phyloP scores from a whole-genome alignment of 192 early-diverging fungal species.

The Phlyctochytrium arcticum region DNA sequence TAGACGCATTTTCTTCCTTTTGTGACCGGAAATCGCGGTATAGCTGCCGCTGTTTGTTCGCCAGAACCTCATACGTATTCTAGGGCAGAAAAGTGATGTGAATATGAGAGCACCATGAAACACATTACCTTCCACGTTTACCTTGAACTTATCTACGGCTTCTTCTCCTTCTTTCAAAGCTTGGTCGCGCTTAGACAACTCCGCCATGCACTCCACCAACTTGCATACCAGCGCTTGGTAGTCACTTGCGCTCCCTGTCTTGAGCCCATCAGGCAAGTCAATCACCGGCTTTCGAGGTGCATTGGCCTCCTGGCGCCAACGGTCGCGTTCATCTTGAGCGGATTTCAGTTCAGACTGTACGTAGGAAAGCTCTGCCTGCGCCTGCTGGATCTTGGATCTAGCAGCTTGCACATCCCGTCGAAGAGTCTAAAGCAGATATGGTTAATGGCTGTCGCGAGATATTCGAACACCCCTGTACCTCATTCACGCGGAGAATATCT shows the following conservation, averaged over 20 bases:
- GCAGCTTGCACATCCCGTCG: conserved; percentile 17
- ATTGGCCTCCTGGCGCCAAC: conserved; percentile 17
- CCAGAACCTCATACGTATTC: conserved; percentile 25
- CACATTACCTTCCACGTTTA: conserved; percentile 19
- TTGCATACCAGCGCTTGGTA: conserved; percentile 41
- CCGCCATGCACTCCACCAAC: conserved; percentile 38
- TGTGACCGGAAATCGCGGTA: conserved; percentile 28
- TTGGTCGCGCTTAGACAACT: conserved; percentile 29
- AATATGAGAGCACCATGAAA: neutral
- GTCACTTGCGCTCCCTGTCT: conserved; percentile 25
- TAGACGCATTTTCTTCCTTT: neutral
- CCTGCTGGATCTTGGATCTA: neutral
- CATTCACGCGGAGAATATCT: conserved; percentile 8
- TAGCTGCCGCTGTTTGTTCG: conserved; percentile 31
- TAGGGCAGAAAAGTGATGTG: neutral
- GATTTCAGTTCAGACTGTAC: conserved; percentile 1
- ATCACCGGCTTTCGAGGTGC: conserved; percentile 18
- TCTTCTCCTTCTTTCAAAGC: conserved; percentile 19
- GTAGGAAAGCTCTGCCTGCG: conserved; percentile 1
- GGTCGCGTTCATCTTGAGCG: conserved; percentile 12
- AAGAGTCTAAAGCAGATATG: conserved; percentile 16
- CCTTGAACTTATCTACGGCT: conserved; percentile 32
- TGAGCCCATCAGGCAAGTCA: conserved; percentile 29
- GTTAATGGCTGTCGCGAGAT: conserved; percentile 5
- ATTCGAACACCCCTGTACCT: neutral